phyloP scores from a whole-genome alignment of 495 filamentous ascomycete genomes.

The Talaromyces wortmannii region DNA sequence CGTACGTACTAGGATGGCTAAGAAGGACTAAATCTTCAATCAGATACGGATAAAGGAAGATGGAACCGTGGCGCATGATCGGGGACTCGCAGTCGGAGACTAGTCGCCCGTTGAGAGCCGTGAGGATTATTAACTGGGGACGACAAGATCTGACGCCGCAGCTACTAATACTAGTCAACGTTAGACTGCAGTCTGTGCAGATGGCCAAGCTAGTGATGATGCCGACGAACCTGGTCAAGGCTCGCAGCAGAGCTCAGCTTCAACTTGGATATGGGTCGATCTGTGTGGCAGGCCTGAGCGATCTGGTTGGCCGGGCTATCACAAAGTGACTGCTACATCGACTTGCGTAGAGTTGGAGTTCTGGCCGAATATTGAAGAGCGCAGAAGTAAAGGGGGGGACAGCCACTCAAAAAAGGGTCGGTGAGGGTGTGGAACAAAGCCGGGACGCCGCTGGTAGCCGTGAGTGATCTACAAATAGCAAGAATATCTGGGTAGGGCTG shows the following conservation, averaged over 20 bases:
- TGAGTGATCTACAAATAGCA: not conserved
- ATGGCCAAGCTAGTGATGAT: too few species aligned
- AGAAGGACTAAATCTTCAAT: too few species aligned
- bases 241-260: not conserved
- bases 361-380: not conserved
- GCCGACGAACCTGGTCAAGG: too few species aligned
- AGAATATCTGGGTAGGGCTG: not conserved
- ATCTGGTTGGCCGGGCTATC: not conserved
- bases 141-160: too few species aligned
- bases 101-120: too few species aligned
- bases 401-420: not conserved
- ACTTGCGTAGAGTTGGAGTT: not conserved
- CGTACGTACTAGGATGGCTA: too few species aligned
- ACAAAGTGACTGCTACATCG: not conserved
- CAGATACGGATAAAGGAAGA: too few species aligned
- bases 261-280: not conserved
- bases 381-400: not conserved
- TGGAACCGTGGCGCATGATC: too few species aligned
- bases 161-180: too few species aligned
- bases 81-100: too few species aligned
- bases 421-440: not conserved
- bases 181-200: too few species aligned
- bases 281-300: not conserved
- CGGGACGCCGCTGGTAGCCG: not conserved
- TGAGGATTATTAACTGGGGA: too few species aligned